A percentile compares a stretch with the other conserved stretches of the same genome.
phyloP scores from a whole-genome alignment of 306 rosid species.

The Mimosa bimucronata region DNA sequence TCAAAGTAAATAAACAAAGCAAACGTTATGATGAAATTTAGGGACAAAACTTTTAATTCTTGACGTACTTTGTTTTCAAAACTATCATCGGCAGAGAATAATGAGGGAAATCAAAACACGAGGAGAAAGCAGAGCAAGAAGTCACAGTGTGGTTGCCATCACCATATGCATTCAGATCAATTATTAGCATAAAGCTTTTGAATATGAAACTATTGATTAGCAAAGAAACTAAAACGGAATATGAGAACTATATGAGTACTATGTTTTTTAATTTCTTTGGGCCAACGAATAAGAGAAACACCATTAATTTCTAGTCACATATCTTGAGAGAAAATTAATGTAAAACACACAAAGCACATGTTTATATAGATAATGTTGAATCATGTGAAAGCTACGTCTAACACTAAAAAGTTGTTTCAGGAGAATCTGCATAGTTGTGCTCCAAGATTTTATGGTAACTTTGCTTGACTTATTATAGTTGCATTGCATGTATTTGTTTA shows the following conservation, averaged over 20 bases:
- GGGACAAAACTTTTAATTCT: background rate
- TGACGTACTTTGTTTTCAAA: background rate
- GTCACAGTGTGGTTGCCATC: background rate
- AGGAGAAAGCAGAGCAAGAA: background rate
- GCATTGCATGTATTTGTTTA: background rate
- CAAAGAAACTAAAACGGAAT: background rate
- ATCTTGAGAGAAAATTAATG: too few species aligned
- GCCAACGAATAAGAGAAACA: background rate
- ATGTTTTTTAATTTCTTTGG: background rate
- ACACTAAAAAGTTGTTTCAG: background rate
- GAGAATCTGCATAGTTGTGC: background rate
- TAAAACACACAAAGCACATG: conserved; percentile 36
- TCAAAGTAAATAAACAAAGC: too few species aligned
- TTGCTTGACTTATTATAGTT: background rate
- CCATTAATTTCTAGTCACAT: background rate
- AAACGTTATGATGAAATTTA: too few species aligned
- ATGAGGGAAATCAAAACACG: background rate
- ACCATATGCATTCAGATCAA: background rate
- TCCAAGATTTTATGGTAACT: background rate
- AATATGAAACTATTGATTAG: background rate
- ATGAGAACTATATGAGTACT: background rate
- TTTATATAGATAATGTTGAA: background rate
- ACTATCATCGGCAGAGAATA: too few species aligned
- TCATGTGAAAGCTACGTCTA: background rate
- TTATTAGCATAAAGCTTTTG: background rate